Percentiles rank a stretch among this genome's conserved stretches.
These are phyloP conservation scores for Colletotrichum lupini DNA, from an alignment of 2,329 filamentous ascomycete species.

Conservation along the genomic window DNA sequence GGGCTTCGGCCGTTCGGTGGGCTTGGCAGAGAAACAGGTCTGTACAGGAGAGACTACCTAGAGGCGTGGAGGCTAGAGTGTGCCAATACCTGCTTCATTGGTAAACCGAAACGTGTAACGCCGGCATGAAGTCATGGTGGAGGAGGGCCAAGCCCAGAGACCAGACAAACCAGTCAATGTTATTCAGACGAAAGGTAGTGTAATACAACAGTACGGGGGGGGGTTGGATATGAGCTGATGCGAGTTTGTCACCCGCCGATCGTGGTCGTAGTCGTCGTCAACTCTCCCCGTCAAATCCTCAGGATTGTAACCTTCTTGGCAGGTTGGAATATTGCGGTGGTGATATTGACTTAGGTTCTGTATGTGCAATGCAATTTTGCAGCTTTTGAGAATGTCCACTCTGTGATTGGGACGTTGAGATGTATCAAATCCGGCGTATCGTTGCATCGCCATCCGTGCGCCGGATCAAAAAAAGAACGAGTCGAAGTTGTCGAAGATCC, in stretches of 20 bases:
- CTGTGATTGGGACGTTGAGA: not conserved
- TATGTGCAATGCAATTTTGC: not conserved
- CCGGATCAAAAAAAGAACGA: not conserved
- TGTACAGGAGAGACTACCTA: no score
- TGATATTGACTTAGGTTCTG: not conserved
- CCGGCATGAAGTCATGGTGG: not conserved
- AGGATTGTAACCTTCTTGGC: not conserved
- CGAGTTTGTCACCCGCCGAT: not conserved
- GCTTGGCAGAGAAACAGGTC: not conserved
- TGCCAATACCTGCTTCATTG: not conserved
- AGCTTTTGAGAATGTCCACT: not conserved
- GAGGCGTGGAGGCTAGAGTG: not conserved
- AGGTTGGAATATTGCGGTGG: not conserved
- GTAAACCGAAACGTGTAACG: constrained; percentile 17
- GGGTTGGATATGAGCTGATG: not conserved
- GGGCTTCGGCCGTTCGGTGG: not conserved
- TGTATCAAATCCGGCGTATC: not conserved
- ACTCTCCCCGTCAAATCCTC: not conserved
- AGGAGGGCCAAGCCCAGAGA: not conserved
- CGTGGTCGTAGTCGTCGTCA: not conserved
- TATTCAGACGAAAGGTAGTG: not conserved
- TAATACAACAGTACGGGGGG: not conserved
- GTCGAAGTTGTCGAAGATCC: not conserved
- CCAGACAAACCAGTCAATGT: constrained; percentile 1
- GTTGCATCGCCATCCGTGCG: constrained; percentile 11